Evolutionary conservation across 768 basidiomycete species (phyloP).

Genomic region (Boletus pseudo-olivaceus): DNA sequence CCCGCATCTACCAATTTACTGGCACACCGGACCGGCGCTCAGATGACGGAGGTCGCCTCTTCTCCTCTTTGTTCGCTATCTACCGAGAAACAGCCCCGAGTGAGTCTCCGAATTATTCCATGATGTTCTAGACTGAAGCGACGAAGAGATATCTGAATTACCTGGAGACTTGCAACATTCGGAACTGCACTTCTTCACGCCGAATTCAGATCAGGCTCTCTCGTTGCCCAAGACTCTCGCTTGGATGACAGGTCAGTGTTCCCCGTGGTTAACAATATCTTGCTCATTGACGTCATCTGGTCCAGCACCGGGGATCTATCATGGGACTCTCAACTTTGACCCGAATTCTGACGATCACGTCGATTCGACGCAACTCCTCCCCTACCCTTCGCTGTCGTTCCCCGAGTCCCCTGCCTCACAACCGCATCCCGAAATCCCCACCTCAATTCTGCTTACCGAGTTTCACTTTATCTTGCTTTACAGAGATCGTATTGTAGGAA

Average conservation of each 20-base stretch:
- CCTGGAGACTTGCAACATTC: constrained; percentile 75
- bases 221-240: constrained; percentile 74
- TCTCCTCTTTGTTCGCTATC: constrained; percentile 66
- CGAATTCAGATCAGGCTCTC: constrained; percentile 63
- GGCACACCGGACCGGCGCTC: constrained; percentile 62
- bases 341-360: constrained; percentile 69
- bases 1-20: constrained; percentile 87
- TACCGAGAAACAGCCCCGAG: constrained; percentile 82
- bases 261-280: neutral
- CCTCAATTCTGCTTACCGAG: constrained; percentile 81
- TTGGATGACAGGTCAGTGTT: constrained; percentile 81
- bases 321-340: constrained; percentile 72
- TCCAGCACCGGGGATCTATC: constrained; percentile 83
- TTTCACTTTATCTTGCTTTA: constrained; percentile 91
- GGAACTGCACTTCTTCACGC: constrained; percentile 77
- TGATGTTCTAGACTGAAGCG: constrained; percentile 18
- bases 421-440: constrained; percentile 45
- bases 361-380: constrained; percentile 73
- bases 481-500: constrained; percentile 67
- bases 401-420: constrained; percentile 21
- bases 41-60: constrained; percentile 75
- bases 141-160: constrained; percentile 82
- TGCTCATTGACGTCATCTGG: neutral
- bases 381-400: constrained; percentile 55
- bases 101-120: constrained; percentile 37